Evolutionary conservation across 345 rosid species (phyloP), one percentile per base, ranked within the genome.

Genomic region (Trapa incisa): DNA sequence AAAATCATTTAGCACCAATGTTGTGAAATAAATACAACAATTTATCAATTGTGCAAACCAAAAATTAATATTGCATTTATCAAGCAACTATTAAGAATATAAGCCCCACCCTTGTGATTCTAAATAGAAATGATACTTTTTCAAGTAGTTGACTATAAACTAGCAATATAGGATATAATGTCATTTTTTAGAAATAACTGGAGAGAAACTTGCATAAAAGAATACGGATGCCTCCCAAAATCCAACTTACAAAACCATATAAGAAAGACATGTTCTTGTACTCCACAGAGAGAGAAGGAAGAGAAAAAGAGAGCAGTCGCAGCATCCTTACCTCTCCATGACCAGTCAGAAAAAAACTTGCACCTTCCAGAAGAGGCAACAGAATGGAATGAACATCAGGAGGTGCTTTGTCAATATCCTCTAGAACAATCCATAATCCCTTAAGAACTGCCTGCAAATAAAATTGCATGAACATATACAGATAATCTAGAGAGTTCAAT

Each of bases 351-450:
- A 91, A 87, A 52, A 85, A 81, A 77, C 78, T 73, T 67, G 91
- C 83, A 39, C 92, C 97, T 82, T 84, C 97, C 64, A 94, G 80
- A 75, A 94, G 80, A 47, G 97, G 96, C 74, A 90, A 82, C 71
- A 94, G 77, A 53, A 87, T 77, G 39, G 95, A 82, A 56, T 86
- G 87, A 64, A 91, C 92, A 81, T 94, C 99, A 45, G 96, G 75
- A 41, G 95, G 86, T 73, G 96, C 96, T 81, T 86, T 88, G 80
- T 94, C 96, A 71, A 94, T 88, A 80, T 87, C 92, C 83, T 94
- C 99, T 65, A 94, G 83, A 53, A 94, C 95, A 73, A 94, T 91
- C 99, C 98, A 93, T 71, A 75, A 82, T 67, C 98, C 98, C 75
- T 80, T 79, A 62, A 82, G 72, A 76, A 87, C 71, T 73, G 98